Evolutionary conservation across 306 rosid species (phyloP), one percentile per base, ranked within the genome.

Genomic region (Nissolia schottii): DNA sequence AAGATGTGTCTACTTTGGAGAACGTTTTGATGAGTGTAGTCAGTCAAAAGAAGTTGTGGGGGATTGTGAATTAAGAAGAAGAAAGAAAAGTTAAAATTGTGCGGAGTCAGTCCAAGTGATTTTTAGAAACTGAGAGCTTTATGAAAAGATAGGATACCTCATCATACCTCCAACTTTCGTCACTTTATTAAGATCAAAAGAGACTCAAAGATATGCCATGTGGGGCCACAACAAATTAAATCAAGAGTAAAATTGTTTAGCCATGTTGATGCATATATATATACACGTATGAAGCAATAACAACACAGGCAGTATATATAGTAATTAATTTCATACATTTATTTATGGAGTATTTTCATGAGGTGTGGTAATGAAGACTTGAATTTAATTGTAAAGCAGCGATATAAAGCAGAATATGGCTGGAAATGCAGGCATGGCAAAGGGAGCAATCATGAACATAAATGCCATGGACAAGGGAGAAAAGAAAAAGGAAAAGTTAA

Each of bases 171-270:
- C 58, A 76, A 86, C 92, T 82, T 85, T 90, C 84, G 49, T 83
- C 79, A 79, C 98, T 90, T 90, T 92, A 88, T 90, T 92, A 88
- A 77, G 93, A 93, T 90, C 87, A 77, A 90, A 85, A 86, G 79
- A 75, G 41, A 46, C 87, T 79, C 81, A 67, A 79, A 85, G 81
- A 58, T 75, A 75, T 77, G 64, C 71, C 57, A 69, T 82, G 82
- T 85, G 92, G 91, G 84, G 77, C 80, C 88, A 75, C 46, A 35
- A 37, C 45, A 19, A 19, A 15, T n/a, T 0, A 32, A 19, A 73
- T 73, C 46, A 40, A 65, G 56, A 28, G 61, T 48, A 64, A 34
- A 55, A 63, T 57, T 58, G n/a, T 65, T 65, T 56, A 18, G 20
- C 50, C 77, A 24, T 14, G 32, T 62, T 49, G 9, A 34, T 54